A percentile compares a stretch with the other conserved stretches of the same genome.
Conservation (phyloP, 495 filamentous ascomycete genomes). For the Margaritispora aquatica region DNA sequence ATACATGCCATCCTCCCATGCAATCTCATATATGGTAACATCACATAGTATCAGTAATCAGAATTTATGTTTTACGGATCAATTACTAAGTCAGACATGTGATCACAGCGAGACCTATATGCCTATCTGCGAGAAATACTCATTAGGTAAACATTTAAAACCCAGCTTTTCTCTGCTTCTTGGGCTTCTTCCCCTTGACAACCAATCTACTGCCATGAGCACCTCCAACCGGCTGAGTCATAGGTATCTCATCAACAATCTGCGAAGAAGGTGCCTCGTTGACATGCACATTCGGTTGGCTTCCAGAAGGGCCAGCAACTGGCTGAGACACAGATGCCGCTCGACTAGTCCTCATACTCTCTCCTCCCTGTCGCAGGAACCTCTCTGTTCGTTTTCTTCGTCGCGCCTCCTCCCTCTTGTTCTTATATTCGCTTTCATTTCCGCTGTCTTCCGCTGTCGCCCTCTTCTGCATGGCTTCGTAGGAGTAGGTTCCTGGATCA, state of each 20-base stretch:
- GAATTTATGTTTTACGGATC: no score
- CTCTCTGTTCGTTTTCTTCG: conserved; percentile 14
- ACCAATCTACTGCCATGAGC: conserved; percentile 29
- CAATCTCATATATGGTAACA: no score
- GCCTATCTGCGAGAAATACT: no score
- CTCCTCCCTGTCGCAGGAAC: conserved; percentile 9
- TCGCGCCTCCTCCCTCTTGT: conserved; percentile 3
- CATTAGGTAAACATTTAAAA: conserved; percentile 12
- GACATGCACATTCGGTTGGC: conserved; percentile 15
- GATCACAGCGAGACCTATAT: no score
- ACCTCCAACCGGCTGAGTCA: conserved; percentile 37
- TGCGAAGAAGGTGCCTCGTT: conserved; percentile 18
- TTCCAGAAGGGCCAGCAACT: conserved; percentile 7
- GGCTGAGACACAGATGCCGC: conserved; percentile 8
- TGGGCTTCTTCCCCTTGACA: conserved; percentile 25
- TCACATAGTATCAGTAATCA: no score
- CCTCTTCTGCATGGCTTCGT: conserved; percentile 2
- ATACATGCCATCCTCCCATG: no score
- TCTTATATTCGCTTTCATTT: conserved; percentile 2
- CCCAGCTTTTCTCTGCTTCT: conserved; percentile 20
- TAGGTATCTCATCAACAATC: conserved; percentile 19
- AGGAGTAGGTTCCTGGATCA: conserved; percentile 20
- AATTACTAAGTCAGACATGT: no score
- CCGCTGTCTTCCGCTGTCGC: conserved; percentile 1
- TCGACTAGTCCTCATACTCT: neutral